Evolutionary conservation across 768 basidiomycete genomes (phyloP).

Genomic region (Lactarius deliciosus): DNA sequence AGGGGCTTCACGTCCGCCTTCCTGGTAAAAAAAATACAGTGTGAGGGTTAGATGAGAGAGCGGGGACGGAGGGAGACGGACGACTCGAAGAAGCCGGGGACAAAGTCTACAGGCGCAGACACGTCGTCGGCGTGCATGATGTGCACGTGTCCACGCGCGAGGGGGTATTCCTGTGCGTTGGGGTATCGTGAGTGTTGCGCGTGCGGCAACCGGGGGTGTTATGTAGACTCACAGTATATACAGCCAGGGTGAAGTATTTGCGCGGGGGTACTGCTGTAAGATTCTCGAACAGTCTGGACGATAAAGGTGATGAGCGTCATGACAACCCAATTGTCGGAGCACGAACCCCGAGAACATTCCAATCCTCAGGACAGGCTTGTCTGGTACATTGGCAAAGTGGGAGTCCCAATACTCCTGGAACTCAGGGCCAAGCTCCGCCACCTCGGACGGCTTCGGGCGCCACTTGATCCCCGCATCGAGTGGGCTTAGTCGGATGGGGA

Average conservation of each 20-base stretch:
- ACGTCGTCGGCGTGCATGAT: slow-evolving; percentile 30
- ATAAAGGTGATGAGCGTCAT: neutral
- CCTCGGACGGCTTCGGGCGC: slow-evolving; percentile 31
- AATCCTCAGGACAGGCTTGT: slow-evolving; percentile 32
- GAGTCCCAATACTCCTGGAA: slow-evolving; percentile 33
- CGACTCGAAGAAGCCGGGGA: slow-evolving; percentile 31
- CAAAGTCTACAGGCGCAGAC: slow-evolving; percentile 31
- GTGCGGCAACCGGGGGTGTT: too few relatives aligned
- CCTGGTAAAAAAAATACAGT: slow-evolving; percentile 22
- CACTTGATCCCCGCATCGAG: slow-evolving; percentile 33
- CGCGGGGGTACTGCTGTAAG: slow-evolving; percentile 11
- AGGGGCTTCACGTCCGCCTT: slow-evolving; percentile 42
- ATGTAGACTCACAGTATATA: slow-evolving; percentile 16
- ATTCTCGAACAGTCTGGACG: slow-evolving; percentile 5
- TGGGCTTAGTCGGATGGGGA: slow-evolving; percentile 24
- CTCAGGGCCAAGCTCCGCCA: slow-evolving; percentile 31
- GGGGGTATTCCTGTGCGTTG: slow-evolving; percentile 26
- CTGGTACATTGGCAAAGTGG: slow-evolving; percentile 30
- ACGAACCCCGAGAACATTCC: slow-evolving; percentile 27
- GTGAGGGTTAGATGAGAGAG: too few relatives aligned
- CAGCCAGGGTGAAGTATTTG: slow-evolving; percentile 30
- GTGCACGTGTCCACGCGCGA: slow-evolving; percentile 32
- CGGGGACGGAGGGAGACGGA: slow-evolving; percentile 5
- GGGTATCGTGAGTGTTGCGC: neutral
- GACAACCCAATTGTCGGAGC: neutral